Base-by-base conservation (phyloP, 208 protist genomes). In the Crithidia bombi region DNA sequence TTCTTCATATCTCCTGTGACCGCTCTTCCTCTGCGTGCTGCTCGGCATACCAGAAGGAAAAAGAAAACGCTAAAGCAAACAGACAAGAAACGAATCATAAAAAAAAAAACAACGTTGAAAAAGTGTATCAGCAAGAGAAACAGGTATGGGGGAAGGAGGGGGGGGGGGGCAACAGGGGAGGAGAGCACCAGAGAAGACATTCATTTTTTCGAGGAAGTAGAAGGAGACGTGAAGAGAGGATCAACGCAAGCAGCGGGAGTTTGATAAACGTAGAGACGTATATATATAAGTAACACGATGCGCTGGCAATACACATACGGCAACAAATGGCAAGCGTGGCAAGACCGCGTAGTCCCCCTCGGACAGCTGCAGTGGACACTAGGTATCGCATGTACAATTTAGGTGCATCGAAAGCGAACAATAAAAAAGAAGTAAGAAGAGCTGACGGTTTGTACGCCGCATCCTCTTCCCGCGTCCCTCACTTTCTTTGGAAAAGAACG, bases 141-240 rank as follows among this genome's bases (percentile, higher is more conserved):
- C 5, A 30, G 32, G 33, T 5, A 32, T 41, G 25, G 6, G 36
- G 64, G 35, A 56, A 30, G 26, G 38, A 56, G 56, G 46, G 38
- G 9, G 17, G 41, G 14, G 44, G 15, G 23, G 15, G 28, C 21
- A 26, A 54, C 15, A 75, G 47, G 39, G 21, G 14, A 49, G 5
- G 35, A 64, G 49, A 28, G 26, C n/a, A 54, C 2, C n/a, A 52
- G 39, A 39, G 35, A 67, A 58, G 25, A n/a, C 33, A 28, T 17
- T 44, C n/a, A 49, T 62, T 69, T 44, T 46, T 25, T 66, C 32
- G 28, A n/a, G n/a, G n/a, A n/a, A n/a, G n/a, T n/a, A n/a, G n/a
- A n/a, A n/a, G n/a, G n/a, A n/a, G n/a, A n/a, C n/a, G n/a, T n/a
- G n/a, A n/a, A n/a, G n/a, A n/a, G n/a, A n/a, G n/a, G n/a, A 39